Base-by-base conservation (phyloP, 2,329 filamentous ascomycete genomes). In the Botrytis deweyae region DNA sequence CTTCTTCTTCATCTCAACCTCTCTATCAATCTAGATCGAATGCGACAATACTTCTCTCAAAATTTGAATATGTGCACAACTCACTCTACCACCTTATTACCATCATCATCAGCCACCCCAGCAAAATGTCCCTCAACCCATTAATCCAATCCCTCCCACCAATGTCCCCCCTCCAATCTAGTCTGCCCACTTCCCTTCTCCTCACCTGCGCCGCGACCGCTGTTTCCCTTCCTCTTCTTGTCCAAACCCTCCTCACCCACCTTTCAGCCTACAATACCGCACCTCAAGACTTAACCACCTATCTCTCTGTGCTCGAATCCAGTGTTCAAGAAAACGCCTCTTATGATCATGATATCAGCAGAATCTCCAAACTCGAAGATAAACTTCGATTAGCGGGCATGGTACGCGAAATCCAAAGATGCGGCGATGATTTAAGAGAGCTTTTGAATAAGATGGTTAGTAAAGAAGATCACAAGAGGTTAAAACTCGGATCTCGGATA, bases 311-410 rank as follows among this genome's bases (percentile, higher is more conserved):
- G 25, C 85, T 89, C 78, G 88, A 90, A 80, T 88, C 86, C 78
- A 79, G 88, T 58, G 84, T 90, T 67, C 84, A 87, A 77, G 89
- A 91, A 80, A 91, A 90, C 78, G 89, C 91, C 81, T 88, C 85
- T 78, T 90, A 90, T 80, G 88, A 90, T 80, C 84, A 85, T 77
- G 88, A 91, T 78, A 84, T 91, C 66, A 83, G 85, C 72, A 87
- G 86, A 74, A 85, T 91, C 58, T 85, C 84, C 79, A 86, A 87
- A 59, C 84, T 90, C 44, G 89, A 90, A 76, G 89, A 91, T 80
- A 90, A 90, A 83, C 79, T 90, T 66, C 87, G 89, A 68, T 84
- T 91, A 59, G 84, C 83, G 75, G 85, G 85, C 61, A 82, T 91
- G 74, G 82, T 91, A 76, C 86, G 88, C 76, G 88, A 91, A 81